Conservation (phyloP, 1,139 yeast genomes). For the Protomyces inouyei region DNA sequence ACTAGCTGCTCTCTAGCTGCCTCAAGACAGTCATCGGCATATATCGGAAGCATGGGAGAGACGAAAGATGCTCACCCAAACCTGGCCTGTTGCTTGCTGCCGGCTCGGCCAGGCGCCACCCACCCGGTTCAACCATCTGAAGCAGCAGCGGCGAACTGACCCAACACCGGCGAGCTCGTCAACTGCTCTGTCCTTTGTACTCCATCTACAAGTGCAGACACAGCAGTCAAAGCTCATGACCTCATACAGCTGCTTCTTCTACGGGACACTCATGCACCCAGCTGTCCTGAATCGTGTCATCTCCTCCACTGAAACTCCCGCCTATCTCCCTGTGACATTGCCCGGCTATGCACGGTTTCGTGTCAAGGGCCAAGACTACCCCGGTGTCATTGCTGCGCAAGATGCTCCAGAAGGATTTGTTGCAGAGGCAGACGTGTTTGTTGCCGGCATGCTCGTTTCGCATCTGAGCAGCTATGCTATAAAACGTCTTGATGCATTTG, state of each 20-base stretch:
- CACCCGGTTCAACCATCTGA: too few relatives aligned
- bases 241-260: conserved; percentile 14
- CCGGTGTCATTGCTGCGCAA: conserved; percentile 4
- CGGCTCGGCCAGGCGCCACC: too few relatives aligned
- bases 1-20: too few relatives aligned
- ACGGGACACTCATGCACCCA: conserved; percentile 28
- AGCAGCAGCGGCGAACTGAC: too few relatives aligned
- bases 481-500: conserved; percentile 17
- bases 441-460: conserved; percentile 11
- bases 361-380: conserved; percentile 16
- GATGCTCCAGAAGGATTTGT: background rate
- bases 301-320: background rate
- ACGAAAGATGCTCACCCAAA: too few relatives aligned
- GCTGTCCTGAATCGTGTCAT: conserved; percentile 1
- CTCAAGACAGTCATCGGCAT: too few relatives aligned
- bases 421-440: background rate
- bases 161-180: too few relatives aligned
- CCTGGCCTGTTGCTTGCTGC: too few relatives aligned
- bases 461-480: background rate
- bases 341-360: conserved; percentile 15
- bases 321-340: background rate
- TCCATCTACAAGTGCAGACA: too few relatives aligned
- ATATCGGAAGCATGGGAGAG: too few relatives aligned
- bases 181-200: too few relatives aligned
- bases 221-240: too few relatives aligned